These are phyloP conservation scores for Hymenoscyphus scutula DNA, from an alignment of 2,329 filamentous ascomycete genomes.

Conservation along the genomic window DNA sequence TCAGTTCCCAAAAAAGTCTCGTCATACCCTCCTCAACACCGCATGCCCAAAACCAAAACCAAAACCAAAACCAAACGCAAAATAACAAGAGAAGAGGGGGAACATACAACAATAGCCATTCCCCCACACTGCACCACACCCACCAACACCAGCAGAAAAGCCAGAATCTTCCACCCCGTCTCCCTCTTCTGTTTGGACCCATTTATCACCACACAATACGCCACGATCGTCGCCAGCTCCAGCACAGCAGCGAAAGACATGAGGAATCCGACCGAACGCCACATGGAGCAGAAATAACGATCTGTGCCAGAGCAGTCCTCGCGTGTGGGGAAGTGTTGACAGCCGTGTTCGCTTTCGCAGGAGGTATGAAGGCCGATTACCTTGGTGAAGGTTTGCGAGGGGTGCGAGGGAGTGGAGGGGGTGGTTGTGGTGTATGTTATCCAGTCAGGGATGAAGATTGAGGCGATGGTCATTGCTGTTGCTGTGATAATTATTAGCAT, in stretches of 20 bases:
- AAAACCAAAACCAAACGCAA: too few relatives aligned
- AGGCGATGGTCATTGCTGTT: conserved; percentile 67
- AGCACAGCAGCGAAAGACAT: conserved; percentile 82
- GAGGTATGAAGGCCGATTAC: conserved; percentile 76
- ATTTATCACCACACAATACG: conserved; percentile 71
- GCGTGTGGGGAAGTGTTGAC: conserved; percentile 64
- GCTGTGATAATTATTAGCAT: conserved; percentile 50
- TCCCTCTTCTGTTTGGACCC: conserved; percentile 80
- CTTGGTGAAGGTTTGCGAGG: conserved; percentile 55
- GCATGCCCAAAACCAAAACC: too few relatives aligned
- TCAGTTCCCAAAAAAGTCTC: too few relatives aligned
- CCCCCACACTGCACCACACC: conserved; percentile 69
- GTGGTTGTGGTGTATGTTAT: conserved; percentile 59
- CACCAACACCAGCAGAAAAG: conserved; percentile 62
- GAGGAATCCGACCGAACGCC: conserved; percentile 83
- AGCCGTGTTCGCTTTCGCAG: conserved; percentile 65
- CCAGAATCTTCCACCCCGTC: conserved; percentile 76
- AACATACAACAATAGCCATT: conserved; percentile 79
- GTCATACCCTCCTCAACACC: too few relatives aligned
- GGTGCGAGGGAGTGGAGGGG: conserved; percentile 47
- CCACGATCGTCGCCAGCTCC: conserved; percentile 76
- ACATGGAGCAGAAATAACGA: conserved; percentile 84
- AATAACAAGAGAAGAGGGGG: background rate
- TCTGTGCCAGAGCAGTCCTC: conserved; percentile 57
- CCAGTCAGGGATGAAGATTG: conserved; percentile 71